Base-by-base conservation (phyloP, 805 yeast species). In the Spathaspora girioi region DNA sequence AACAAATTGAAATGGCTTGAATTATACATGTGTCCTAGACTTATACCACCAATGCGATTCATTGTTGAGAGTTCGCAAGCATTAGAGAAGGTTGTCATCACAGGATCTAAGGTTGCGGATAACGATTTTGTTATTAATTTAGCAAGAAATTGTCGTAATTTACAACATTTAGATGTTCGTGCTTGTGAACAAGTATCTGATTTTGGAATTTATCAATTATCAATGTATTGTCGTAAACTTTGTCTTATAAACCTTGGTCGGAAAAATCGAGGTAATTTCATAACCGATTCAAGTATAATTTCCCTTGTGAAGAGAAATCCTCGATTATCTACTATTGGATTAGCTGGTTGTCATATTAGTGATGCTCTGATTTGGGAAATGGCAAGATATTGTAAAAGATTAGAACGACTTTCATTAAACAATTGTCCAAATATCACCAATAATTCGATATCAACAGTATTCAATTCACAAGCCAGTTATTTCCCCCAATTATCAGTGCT, bases 171-270 rank as follows among this genome's bases (percentile, higher is more conserved):
- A 44, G 97, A 92, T 61, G 68, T 92, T 17, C 75, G 97, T 43
- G 97, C 96, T 0, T 90, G 97, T 68, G 91, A 87, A 52, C 69
- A 73, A 51, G 81, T 92, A 15, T 76, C 89, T 2, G 97, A 92
- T 70, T 69, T 80, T 20, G 93, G 97, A 0, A 69, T 92, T 20
- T 81, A 84, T 52, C 76, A 80, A n/a, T 67, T 92, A 31, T 87
- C 90, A 0, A 64, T 74, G 31, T 67, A 76, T 53, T 90, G 97
- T 65, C 75, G 67, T 1, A 66, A 76, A 17, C 73, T 92, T 31
- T 71, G 70, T 45, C 68, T 75, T n/a, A 69, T 91, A 35, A 92
- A 92, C 60, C 77, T 90, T 50, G 97, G 97, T 10, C 79, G 97
- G 53, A 91, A 88, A 51, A 70, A 78, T 31, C 77, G 79, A 48